phyloP scores from a whole-genome alignment of 768 basidiomycete species.

The Leccinum incarnatum region DNA sequence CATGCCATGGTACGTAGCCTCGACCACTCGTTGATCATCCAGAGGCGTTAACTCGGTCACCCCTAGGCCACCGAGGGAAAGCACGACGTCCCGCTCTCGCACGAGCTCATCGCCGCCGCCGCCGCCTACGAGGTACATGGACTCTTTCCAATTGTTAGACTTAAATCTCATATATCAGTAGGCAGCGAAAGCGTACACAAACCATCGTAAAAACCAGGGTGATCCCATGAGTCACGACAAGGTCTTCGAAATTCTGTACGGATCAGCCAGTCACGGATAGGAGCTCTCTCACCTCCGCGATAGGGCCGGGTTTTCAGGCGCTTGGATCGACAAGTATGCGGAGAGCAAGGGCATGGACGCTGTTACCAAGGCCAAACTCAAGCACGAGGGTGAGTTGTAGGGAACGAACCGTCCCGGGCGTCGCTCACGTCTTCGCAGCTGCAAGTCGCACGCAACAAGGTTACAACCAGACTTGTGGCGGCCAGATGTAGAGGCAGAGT shows the following conservation, averaged over 20 bases:
- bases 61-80: slow-evolving; percentile 13
- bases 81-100: slow-evolving; percentile 24
- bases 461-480: background rate
- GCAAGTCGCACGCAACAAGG: slow-evolving; percentile 3
- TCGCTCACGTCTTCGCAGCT: slow-evolving; percentile 15
- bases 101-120: slow-evolving; percentile 28
- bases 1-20: slow-evolving; percentile 10
- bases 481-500: slow-evolving; percentile 4
- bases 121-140: slow-evolving; percentile 26
- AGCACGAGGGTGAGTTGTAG: slow-evolving; percentile 14
- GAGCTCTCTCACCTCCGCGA: background rate
- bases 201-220: slow-evolving; percentile 18
- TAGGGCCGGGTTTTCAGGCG: slow-evolving; percentile 29
- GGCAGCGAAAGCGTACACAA: slow-evolving; percentile 31
- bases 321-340: slow-evolving; percentile 20
- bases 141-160: background rate
- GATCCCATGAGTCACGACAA: slow-evolving; percentile 24
- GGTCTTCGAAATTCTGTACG: slow-evolving; percentile 27
- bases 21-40: background rate
- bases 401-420: no score
- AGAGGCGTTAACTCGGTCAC: background rate
- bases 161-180: background rate
- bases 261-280: background rate
- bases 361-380: background rate
- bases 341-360: slow-evolving; percentile 28